Evolutionary conservation across 306 rosid genomes (phyloP), one percentile per base, ranked within the genome.

Genomic region (Acacia confusa): DNA sequence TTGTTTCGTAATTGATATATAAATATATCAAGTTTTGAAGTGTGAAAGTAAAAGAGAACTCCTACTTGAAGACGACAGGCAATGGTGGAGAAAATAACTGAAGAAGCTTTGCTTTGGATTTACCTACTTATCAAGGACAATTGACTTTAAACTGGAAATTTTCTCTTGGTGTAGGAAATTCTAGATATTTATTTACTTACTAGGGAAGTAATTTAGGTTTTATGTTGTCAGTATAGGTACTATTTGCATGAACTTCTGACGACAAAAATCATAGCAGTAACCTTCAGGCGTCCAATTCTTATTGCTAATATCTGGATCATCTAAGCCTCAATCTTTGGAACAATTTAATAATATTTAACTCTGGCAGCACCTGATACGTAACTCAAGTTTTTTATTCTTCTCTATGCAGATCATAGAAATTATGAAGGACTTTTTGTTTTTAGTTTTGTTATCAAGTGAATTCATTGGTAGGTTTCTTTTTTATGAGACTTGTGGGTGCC

Each of bases 401-500:
- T 61, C 38, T 27, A 58, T 74, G 77, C 60, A n/a, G 52, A 16
- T 70, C 74, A 79, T 24, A 78, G 64, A 66, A 68, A 14, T 70
- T 70, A 57, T 34, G 30, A 40, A 58, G 69, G 58, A 45, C 9
- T 67, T 53, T 34, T 11, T 48, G 45, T 70, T 64, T 30, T 74
- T 3, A 1, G 2, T 74, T 4, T 6, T 1, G 57, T n/a, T 65
- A 15, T 47, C 44, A n/a, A 41, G 50, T 65, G 53, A 64, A 76
- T 27, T n/a, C 81, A 57, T 71, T 16, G 41, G 41, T 9, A 34
- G 53, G 14, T 45, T 41, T 27, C 41, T 30, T 24, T 30, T 24
- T 43, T 36, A 32, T 65, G 70, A 7, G 20, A 43, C 53, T 70
- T 44, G 38, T 12, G 6, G 57, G 71, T 44, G 47, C 78, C 69